Percentiles rank a stretch among this genome's conserved stretches.
These are phyloP conservation scores for Clonostachys byssicola DNA, from an alignment of 2,329 filamentous ascomycete species.

Conservation along the genomic window DNA sequence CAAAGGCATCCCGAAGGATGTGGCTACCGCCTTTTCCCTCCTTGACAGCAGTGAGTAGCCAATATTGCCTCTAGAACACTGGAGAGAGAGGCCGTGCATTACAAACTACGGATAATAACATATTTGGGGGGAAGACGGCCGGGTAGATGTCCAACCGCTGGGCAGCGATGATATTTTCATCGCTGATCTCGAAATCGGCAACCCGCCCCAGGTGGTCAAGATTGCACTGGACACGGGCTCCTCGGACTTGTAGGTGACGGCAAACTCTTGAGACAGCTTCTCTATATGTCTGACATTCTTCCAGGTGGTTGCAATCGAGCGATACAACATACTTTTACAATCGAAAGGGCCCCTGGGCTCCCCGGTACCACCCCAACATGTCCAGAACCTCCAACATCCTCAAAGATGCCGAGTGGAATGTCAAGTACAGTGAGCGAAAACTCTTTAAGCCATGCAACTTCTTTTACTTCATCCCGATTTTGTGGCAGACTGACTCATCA, in stretches of 20 bases:
- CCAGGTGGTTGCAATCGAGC: conserved; percentile 50
- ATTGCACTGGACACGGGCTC: conserved; percentile 52
- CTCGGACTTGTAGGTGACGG: conserved; percentile 53
- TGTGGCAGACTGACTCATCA: no score
- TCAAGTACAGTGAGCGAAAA: conserved; percentile 36
- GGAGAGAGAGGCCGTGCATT: neutral
- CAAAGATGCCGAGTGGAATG: conserved; percentile 39
- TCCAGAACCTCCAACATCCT: conserved; percentile 38
- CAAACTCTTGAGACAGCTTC: neutral
- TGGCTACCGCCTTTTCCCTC: conserved; percentile 16
- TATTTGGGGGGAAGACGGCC: conserved; percentile 16
- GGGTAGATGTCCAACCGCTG: conserved; percentile 26
- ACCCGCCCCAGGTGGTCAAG: conserved; percentile 39
- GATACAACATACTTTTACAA: conserved; percentile 34
- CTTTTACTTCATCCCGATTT: neutral
- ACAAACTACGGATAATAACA: neutral
- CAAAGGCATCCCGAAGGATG: conserved; percentile 9
- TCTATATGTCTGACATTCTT: neutral
- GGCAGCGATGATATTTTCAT: conserved; percentile 37
- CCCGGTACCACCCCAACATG: conserved; percentile 35
- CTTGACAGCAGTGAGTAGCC: conserved; percentile 16
- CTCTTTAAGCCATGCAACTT: conserved; percentile 4
- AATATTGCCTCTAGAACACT: neutral
- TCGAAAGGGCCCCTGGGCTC: conserved; percentile 25
- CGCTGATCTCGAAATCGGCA: conserved; percentile 38